These are phyloP conservation scores for Marchantia polymorpha DNA, from an alignment of 225 moss, liverwort and hornwort genomes.

Conservation along the genomic window DNA sequence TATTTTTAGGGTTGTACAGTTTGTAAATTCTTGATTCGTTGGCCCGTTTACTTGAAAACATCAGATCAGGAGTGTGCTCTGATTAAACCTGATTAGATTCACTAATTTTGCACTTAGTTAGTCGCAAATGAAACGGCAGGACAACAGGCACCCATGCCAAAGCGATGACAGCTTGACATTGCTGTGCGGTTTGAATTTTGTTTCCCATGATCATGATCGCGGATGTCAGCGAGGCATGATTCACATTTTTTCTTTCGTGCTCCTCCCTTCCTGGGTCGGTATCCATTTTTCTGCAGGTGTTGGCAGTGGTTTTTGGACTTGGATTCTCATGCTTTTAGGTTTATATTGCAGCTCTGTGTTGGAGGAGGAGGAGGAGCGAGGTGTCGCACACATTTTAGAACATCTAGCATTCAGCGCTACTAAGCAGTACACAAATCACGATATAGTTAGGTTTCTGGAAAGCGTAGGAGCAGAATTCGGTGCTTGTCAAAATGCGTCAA, in stretches of 20 bases:
- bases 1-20: conserved; percentile 5
- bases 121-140: background rate
- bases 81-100: background rate
- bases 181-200: background rate
- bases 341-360: conserved; percentile 63
- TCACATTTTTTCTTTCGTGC: background rate
- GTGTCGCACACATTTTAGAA: conserved; percentile 95
- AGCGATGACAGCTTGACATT: background rate
- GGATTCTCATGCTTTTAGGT: background rate
- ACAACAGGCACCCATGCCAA: background rate
- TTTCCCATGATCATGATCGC: background rate
- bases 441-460: conserved; percentile 84
- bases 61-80: too few species aligned
- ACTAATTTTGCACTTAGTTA: background rate
- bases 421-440: conserved; percentile 86
- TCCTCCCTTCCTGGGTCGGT: background rate
- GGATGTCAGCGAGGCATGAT: background rate
- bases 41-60: background rate
- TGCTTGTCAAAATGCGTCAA: conserved; percentile 95
- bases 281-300: background rate
- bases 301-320: background rate
- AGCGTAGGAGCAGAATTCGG: conserved; percentile 99
- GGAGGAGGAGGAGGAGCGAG: conserved; percentile 91
- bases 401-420: conserved; percentile 98
- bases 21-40: background rate